Evolutionary conservation across 2,329 filamentous ascomycete genomes (phyloP).

Genomic region (Cercospora sp.): DNA sequence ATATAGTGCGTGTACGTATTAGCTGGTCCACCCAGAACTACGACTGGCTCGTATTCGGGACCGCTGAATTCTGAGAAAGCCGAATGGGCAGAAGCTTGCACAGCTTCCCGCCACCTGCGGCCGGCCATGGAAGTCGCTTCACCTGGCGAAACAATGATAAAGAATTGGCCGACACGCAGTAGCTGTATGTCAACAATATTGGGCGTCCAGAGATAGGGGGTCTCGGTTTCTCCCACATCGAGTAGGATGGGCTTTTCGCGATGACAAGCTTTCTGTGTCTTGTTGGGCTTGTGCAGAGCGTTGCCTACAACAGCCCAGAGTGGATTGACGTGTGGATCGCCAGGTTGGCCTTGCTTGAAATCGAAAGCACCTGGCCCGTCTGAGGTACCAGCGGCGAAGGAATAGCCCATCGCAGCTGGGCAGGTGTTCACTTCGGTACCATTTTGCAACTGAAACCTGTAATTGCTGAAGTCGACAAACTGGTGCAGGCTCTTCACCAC

Average conservation of each 20-base stretch:
- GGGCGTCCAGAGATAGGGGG: slow-evolving; percentile 83
- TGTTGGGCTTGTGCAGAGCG: slow-evolving; percentile 68
- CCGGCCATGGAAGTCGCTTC: slow-evolving; percentile 94
- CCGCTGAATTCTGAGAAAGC: slow-evolving; percentile 37
- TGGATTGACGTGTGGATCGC: slow-evolving; percentile 70
- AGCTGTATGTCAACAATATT: slow-evolving; percentile 90
- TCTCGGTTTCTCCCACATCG: slow-evolving; percentile 77
- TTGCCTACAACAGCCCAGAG: slow-evolving; percentile 77
- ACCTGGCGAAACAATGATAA: slow-evolving; percentile 81
- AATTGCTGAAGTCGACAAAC: slow-evolving; percentile 78
- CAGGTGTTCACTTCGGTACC: slow-evolving; percentile 72
- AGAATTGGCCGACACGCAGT: slow-evolving; percentile 77
- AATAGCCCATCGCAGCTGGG: slow-evolving; percentile 84
- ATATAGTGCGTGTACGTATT: slow-evolving; percentile 90
- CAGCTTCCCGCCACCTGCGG: slow-evolving; percentile 76
- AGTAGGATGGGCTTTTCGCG: slow-evolving; percentile 79
- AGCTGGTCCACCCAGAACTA: slow-evolving; percentile 82
- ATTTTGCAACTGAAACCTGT: slow-evolving; percentile 71
- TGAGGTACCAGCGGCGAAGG: slow-evolving; percentile 88
- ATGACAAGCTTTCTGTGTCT: slow-evolving; percentile 74
- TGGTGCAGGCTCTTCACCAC: slow-evolving; percentile 80
- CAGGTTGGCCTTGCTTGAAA: slow-evolving; percentile 83
- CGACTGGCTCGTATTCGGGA: slow-evolving; percentile 60
- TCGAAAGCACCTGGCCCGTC: slow-evolving; percentile 91
- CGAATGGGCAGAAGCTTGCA: slow-evolving; percentile 53